Conservation (phyloP, 2,329 filamentous ascomycete genomes). For the Colletotrichum graminicola region DNA sequence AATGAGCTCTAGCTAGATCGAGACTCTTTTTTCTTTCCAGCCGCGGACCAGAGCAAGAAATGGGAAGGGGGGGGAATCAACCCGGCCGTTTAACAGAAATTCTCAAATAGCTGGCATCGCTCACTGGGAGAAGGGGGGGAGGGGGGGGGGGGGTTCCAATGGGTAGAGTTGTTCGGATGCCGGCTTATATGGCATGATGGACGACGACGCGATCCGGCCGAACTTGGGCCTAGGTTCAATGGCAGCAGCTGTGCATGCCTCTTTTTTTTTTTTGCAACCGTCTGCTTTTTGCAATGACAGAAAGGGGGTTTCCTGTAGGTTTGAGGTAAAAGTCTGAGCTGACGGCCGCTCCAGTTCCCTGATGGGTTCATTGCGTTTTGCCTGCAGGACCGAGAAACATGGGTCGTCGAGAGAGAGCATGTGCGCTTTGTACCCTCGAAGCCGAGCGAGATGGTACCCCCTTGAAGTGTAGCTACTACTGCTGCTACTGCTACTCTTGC, state of each 20-base stretch:
- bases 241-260: conserved; percentile 7
- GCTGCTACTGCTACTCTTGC: too few relatives aligned
- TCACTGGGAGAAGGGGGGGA: background rate
- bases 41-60: conserved; percentile 8
- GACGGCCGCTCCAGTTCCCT: conserved; percentile 1
- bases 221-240: conserved; percentile 21
- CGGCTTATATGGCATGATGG: conserved; percentile 38
- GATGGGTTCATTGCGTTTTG: conserved; percentile 31
- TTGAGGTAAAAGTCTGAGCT: conserved; percentile 36
- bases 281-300: conserved; percentile 2
- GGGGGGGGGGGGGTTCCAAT: background rate
- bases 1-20: conserved; percentile 28
- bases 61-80: conserved; percentile 14
- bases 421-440: conserved; percentile 32
- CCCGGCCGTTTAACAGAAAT: conserved; percentile 31
- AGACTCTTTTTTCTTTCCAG: background rate
- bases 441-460: conserved; percentile 40
- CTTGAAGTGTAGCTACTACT: conserved; percentile 37
- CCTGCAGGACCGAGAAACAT: conserved; percentile 41
- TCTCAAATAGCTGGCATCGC: conserved; percentile 8
- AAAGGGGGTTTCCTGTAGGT: conserved; percentile 32
- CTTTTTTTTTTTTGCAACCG: background rate
- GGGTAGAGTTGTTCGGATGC: conserved; percentile 20
- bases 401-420: conserved; percentile 27
- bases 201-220: background rate